Percentiles rank a stretch among this genome's conserved stretches.
phyloP scores from a whole-genome alignment of 2,329 filamentous ascomycete genomes.

The Pseudogymnoascus sp. region DNA sequence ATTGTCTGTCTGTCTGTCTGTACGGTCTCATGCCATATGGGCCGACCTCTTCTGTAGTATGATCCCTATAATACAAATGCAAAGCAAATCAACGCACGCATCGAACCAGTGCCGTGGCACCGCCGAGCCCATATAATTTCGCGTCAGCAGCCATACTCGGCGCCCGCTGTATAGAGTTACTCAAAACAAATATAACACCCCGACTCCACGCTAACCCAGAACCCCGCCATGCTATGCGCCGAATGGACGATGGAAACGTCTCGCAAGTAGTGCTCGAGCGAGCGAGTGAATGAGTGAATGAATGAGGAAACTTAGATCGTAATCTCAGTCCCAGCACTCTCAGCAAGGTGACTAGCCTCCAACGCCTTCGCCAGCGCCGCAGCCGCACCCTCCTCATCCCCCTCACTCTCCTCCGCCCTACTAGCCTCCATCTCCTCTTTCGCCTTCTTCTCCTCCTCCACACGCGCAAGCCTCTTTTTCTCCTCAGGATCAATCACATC shows the following conservation, averaged over 20 bases:
- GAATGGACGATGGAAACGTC: neutral
- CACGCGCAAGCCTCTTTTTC: constrained; percentile 40
- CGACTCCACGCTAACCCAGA: constrained; percentile 5
- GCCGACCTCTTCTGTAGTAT: neutral
- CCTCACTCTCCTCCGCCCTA: constrained; percentile 15
- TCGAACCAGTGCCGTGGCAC: neutral
- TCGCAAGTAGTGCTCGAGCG: neutral
- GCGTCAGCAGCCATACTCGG: neutral
- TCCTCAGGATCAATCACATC: constrained; percentile 54
- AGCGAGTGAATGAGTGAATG: no score
- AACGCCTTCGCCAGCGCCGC: neutral
- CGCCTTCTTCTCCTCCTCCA: constrained; percentile 18
- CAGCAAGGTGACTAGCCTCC: neutral
- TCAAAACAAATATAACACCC: constrained; percentile 6
- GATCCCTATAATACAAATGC: neutral
- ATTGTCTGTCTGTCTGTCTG: neutral
- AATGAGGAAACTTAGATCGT: neutral
- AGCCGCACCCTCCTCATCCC: neutral
- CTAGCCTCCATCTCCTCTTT: constrained; percentile 12
- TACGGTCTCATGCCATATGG: neutral
- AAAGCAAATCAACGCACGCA: neutral
- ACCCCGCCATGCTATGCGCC: neutral
- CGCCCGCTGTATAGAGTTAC: neutral
- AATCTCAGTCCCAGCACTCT: neutral
- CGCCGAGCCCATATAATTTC: neutral